Base-by-base conservation (phyloP, 1,284 basidiomycete species). In the Volvariella surrecta region DNA sequence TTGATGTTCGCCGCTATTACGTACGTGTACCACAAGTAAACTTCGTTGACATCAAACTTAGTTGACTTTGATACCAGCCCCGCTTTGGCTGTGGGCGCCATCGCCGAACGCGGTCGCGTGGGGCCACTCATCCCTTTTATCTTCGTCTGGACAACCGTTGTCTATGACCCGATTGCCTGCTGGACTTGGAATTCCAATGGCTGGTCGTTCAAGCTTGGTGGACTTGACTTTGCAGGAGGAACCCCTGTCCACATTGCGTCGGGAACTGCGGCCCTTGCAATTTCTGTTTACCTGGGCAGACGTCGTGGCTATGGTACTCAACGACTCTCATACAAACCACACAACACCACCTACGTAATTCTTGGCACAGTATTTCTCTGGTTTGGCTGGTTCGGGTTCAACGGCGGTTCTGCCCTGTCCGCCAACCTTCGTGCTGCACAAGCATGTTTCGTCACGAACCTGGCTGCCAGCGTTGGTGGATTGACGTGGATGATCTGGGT, bases 351-450 rank as follows among this genome's bases (percentile, higher is more conserved):
- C 35, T 91, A 94, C 61, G 89, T 98, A 52, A 73, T 97, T 43
- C 71, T 99, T 44, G 94, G 94, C 42, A 98, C 95, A 0, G 79
- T 83, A 10, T 81, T 98, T 65, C 87, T 98, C 46, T 98, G 93
- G 94, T 93, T 96, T 56, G 94, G 93, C n/a, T 97, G 94, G 94
- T 92, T 94, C 57, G 61, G 61, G 1, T 89, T 88, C 71, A 94
- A 94, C 66, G 91, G 91, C 34, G 89, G 89, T 31, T 85, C 79
- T 11, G 89, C 89, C 7, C 71, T 91, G 47, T 74, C 78, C 24
- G 91, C 91, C 51, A 95, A 95, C 68, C 68, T 96, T 42, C 79
- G 92, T 46, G 93, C 91, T 1, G 78, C 85, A 31, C 80, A 89
- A 64, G 92, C 93, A 15, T 90, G 88, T 66, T 86, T 94, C 50